Evolutionary conservation across 2,329 filamentous ascomycete genomes (phyloP).

Genomic region (Fusarium sp.): DNA sequence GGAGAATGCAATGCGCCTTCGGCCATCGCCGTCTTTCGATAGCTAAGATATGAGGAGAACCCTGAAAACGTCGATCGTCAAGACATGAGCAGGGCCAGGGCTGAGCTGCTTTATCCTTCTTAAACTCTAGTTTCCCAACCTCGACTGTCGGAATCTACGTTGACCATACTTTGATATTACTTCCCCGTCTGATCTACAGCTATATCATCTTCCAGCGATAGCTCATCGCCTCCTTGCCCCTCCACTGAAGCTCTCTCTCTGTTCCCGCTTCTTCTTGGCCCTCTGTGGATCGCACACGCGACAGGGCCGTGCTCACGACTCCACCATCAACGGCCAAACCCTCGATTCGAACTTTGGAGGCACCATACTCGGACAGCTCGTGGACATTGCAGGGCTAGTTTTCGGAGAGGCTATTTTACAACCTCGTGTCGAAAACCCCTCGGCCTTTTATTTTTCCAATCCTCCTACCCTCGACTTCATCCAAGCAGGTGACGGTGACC

Average conservation of each 20-base stretch:
- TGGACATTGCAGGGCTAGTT: conserved; percentile 44
- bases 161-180: background rate
- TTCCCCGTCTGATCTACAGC: background rate
- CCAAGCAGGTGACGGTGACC: conserved; percentile 17
- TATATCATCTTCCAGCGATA: background rate
- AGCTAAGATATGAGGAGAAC: conserved; percentile 43
- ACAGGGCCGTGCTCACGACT: conserved; percentile 43
- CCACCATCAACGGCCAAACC: conserved; percentile 42
- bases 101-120: conserved; percentile 21
- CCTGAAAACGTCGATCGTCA: conserved; percentile 37
- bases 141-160: background rate
- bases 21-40: conserved; percentile 37
- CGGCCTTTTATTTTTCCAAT: background rate
- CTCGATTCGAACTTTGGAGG: conserved; percentile 34
- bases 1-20: conserved; percentile 32
- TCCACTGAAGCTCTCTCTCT: conserved; percentile 30
- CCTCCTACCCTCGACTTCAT: background rate
- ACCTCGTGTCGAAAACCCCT: conserved; percentile 7
- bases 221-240: background rate
- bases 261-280: conserved; percentile 34
- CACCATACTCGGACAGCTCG: conserved; percentile 25
- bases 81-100: conserved; percentile 32
- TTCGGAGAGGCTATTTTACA: conserved; percentile 22
- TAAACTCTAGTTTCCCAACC: conserved; percentile 7
- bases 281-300: conserved; percentile 43